Evolutionary conservation across 2,329 filamentous ascomycete species (phyloP), one percentile per base, ranked within the genome.

Genomic region (Exophiala mesophila): DNA sequence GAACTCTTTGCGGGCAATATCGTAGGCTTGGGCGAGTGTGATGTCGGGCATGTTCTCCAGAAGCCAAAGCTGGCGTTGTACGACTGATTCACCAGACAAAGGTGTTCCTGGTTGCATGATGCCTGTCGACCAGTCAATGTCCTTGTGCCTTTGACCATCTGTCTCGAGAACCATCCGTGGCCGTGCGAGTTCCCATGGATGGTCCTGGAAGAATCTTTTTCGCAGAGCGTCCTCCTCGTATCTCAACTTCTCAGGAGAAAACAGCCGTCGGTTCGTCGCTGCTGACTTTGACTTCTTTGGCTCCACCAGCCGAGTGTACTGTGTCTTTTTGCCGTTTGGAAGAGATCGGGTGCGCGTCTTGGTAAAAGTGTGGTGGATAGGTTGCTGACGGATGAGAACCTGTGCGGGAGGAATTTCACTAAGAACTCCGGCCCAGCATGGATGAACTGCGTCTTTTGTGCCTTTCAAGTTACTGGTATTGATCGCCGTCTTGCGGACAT

Each of bases 131-230:
- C 53, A 57, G 36, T 57, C 50, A 57, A 80, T 81, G 41, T 68
- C 72, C 62, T 83, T 78, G 38, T 78, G 72, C 59, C 98, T 90
- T 60, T 83, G 85, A 39, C 92, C 92, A 58, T 90, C 84, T 55
- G 81, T 72, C 67, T 98, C 92, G 7, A 97, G 69, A 34, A 98
- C 72, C 45, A 95, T 74, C 55, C 87, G 77, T 41, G 92, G 92
- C 50, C 90, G 77, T 13, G 92, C 92, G 59, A 98, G 70, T 67
- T 98, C 92, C 92, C 92, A 98, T 4, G 92, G 92, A 63, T 98
- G 92, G 64, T 98, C 90, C 59, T 76, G 80, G 71, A 86, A 98
- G 69, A 97, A 98, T 19, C 82, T 78, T 54, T 68, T 73, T 51
- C 92, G 82, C 58, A 98, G 72, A 47, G 70, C 66, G 66, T 98